phyloP scores from a whole-genome alignment of 352 stramenopile genomes.

The Thraustotheca clavata region DNA sequence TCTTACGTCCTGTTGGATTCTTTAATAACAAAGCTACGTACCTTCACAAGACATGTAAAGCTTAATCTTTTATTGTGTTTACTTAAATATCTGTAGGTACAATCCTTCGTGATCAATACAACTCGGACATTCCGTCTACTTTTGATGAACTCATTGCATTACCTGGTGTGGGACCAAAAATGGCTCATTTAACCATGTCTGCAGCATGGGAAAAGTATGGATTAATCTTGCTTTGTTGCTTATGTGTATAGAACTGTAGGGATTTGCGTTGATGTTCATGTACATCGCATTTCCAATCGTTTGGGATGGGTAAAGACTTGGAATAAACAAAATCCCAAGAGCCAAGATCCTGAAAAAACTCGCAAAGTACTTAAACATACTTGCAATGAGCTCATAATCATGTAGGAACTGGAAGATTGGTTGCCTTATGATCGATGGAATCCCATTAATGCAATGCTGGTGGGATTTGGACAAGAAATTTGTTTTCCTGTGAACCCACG shows the following conservation, averaged over 20 bases:
- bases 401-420: slow-evolving; percentile 90
- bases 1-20: slow-evolving; percentile 92
- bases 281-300: slow-evolving; percentile 95
- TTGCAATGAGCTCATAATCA: neutral
- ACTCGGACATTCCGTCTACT: slow-evolving; percentile 85
- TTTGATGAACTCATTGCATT: slow-evolving; percentile 86
- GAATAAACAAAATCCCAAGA: slow-evolving; percentile 74
- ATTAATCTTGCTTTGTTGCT: neutral
- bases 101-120: slow-evolving; percentile 49
- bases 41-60: slow-evolving; percentile 68
- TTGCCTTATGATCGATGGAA: slow-evolving; percentile 86
- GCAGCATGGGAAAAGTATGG: slow-evolving; percentile 83
- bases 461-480: slow-evolving; percentile 95
- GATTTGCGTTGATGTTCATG: slow-evolving; percentile 96
- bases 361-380: slow-evolving; percentile 32
- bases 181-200: slow-evolving; percentile 93
- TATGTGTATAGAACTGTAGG: slow-evolving; percentile 51
- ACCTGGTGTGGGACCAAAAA: slow-evolving; percentile 94
- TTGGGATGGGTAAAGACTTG: slow-evolving; percentile 89
- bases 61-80: neutral
- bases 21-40: slow-evolving; percentile 96
- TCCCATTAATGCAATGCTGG: slow-evolving; percentile 89
- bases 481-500: slow-evolving; percentile 62
- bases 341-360: slow-evolving; percentile 89
- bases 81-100: slow-evolving; percentile 24